Evolutionary conservation across 2,329 filamentous ascomycete genomes (phyloP), one percentile per base, ranked within the genome.

Genomic region (Aspergillus eucalypticola): DNA sequence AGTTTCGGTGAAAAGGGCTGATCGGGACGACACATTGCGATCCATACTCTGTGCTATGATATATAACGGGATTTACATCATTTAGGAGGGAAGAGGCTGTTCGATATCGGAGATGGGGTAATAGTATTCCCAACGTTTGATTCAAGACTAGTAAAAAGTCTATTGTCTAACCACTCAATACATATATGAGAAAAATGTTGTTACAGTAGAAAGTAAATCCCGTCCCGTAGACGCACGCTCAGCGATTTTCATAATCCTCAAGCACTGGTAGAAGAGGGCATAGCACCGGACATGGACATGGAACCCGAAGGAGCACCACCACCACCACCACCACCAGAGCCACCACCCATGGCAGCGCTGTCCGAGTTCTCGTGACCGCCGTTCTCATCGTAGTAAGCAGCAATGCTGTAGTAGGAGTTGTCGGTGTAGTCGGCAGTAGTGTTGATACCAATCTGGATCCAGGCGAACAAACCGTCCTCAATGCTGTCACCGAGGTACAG

Each of bases 401-500:
- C 67, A 55, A 67, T 67, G 52, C 59, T 67, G 50, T 64, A 67
- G 58, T 69, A 68, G 0, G 59, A 60, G 56, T 70, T 68, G 21
- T 67, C 64, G 3, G 67, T 67, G 48, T 68, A 68, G 35, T 71
- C 68, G 0, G 74, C 76, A 0, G 76, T 79, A 15, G 66, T 67
- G 61, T 82, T 80, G 62, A 82, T 76, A 35, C 80, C 80, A 27
- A 82, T 76, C 60, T 77, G 75, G 62, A 83, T 82, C 80, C 80
- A 83, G 11, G 78, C 79, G 39, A 82, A 76, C 25, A 83, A 66
- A 17, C 81, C 80, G 61, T 82, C 80, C 10, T 73, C 66, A 19
- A 83, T 69, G 19, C 74, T 71, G 29, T 84, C 78, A 3, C 83
- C 82, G 25, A 86, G 79, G 56, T 83, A 80, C 44, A 83, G 75